Base-by-base conservation (phyloP, 768 basidiomycete genomes). In the Suillus luteus region DNA sequence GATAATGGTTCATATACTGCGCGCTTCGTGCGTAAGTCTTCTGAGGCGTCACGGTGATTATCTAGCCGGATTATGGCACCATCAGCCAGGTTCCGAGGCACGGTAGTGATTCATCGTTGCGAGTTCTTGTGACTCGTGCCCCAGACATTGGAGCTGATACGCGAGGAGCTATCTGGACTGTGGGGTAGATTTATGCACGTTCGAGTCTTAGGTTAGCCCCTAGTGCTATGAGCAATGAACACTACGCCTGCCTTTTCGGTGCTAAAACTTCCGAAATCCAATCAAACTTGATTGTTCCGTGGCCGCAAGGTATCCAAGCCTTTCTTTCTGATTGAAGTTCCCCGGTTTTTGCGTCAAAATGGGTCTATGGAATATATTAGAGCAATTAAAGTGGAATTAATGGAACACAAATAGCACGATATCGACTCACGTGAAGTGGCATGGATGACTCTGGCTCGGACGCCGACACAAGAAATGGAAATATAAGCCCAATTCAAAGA, bases 171-270 rank as follows among this genome's bases (percentile, higher is more conserved):
- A 31, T 51, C 27, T 51, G 27, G 15, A 51, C 27, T 27, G 15
- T 51, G 33, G 19, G 31, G 31, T 19, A 52, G 51, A 11, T 52
- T 27, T 52, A 52, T 31, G 51, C 49, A 27, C 49, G 7, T 49
- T 49, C 14, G 24, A 49, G 22, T 48, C 46, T 51, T 5, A 17
- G 24, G 27, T 52, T 31, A 19, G 51, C 51, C 51, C 17, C 51
- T 52, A 51, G 15, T 48, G 22, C 22, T 24, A 48, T 4, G 48
- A 52, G 27, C 31, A 52, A 52, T 54, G 33, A 58, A 58, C 17
- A 58, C 57, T 58, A 58, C 57, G 10, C 57, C 57, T 58, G 57
- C 57, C 57, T 58, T 41, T 58, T 58, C 27, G 11, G 57, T 41
- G 24, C 17, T 41, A 58, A 41, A 38, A 4, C 10, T 1, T 41